Evolutionary conservation across 352 stramenopile species (phyloP), one percentile per base, ranked within the genome.

Genomic region (Globisporangium yorkense): DNA sequence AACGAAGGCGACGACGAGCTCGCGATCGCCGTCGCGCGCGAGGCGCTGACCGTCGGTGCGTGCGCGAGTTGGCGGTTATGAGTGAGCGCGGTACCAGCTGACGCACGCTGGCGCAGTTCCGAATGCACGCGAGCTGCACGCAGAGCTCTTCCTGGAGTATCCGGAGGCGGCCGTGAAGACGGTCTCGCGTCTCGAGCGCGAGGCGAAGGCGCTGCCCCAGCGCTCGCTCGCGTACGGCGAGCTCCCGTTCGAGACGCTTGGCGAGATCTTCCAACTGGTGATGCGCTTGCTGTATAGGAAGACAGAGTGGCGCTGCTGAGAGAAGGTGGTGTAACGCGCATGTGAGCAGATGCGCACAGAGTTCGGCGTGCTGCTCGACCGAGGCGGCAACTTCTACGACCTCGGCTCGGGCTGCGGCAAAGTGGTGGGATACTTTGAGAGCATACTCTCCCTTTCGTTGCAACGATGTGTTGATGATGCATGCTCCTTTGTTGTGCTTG

Each of bases 331-430:
- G 8, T 51, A 2, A 10, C 27, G 21, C 33, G 33, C 5, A 9
- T 37, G 33, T 6, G 33, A 37, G 20, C 29, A 88, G 77, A 80
- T 88, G 75, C 74, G 77, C 9, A 62, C 66, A 45, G 61, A 88
- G 56, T 86, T 84, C 43, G 77, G 77, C 21, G 66, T 79, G 20
- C 49, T 88, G 49, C 64, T 88, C 49, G 77, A 88, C 49, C 75
- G 74, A 56, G 73, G 77, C 47, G 77, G 77, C 21, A 82, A 77
- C 43, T 88, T 88, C 55, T 88, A 88, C 62, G 77, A 88, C 44
- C 77, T 88, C 20, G 77, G 77, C 46, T 88, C 77, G 10, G 77
- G 77, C 16, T 88, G 77, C 51, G 77, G 77, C 59, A 88, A 88
- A 88, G 77, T 86, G 58, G 77, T 88, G 58, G 40, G 74, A 64